Conservation (phyloP, 768 basidiomycete genomes). For the Termitomyces sp. region DNA sequence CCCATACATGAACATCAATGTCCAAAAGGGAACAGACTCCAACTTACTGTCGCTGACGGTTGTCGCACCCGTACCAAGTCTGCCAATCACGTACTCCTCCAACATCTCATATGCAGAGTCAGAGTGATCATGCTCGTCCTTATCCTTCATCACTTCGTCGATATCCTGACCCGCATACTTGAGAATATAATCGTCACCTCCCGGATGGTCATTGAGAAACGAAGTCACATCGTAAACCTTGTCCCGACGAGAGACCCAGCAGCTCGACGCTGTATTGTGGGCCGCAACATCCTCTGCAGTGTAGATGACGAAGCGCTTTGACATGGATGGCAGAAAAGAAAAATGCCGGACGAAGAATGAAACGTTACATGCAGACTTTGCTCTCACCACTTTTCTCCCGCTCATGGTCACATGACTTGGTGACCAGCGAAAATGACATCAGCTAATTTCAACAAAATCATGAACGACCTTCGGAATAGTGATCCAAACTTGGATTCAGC, state of each 20-base stretch:
- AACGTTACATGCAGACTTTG: too few relatives aligned
- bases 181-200: slow-evolving; percentile 88
- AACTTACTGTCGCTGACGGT: slow-evolving; percentile 74
- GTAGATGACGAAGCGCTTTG: slow-evolving; percentile 68
- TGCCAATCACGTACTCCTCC: slow-evolving; percentile 81
- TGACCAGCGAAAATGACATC: too few relatives aligned
- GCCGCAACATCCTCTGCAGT: slow-evolving; percentile 65
- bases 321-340: slow-evolving; percentile 35
- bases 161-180: slow-evolving; percentile 83
- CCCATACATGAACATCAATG: neutral
- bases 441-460: too few relatives aligned
- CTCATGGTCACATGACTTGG: slow-evolving; percentile 11
- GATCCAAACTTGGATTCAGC: neutral
- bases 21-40: neutral
- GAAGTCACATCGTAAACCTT: slow-evolving; percentile 87
- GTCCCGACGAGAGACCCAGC: slow-evolving; percentile 78
- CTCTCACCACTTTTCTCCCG: slow-evolving; percentile 12
- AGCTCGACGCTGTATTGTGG: slow-evolving; percentile 57
- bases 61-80: slow-evolving; percentile 67
- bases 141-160: slow-evolving; percentile 73
- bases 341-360: neutral
- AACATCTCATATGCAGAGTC: slow-evolving; percentile 90
- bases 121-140: slow-evolving; percentile 81
- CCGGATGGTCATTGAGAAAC: slow-evolving; percentile 88
- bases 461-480: slow-evolving; percentile 3